Evolutionary conservation across 2,329 filamentous ascomycete genomes (phyloP), one percentile per base, ranked within the genome.

Genomic region (Westerdykella aurantiaca): DNA sequence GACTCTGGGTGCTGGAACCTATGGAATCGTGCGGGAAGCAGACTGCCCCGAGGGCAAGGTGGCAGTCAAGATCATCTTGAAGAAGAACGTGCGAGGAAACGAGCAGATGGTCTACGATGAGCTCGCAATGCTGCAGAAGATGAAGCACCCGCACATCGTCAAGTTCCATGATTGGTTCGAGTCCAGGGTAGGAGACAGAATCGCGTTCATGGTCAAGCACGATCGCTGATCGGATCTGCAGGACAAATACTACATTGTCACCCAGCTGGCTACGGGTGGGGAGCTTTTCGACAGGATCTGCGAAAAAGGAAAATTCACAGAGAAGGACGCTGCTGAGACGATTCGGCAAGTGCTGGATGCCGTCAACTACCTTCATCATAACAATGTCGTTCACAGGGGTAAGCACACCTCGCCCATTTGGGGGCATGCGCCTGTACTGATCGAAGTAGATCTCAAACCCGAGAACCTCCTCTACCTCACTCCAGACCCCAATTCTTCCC

Each of bases 161-260:
- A 84, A 85, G 57, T 98, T 98, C 65, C 86, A 93, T 57, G 93
- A 98, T 69, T 98, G 93, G 91, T 98, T 98, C 66, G 93, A 98
- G 73, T 97, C 91, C 44, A 87, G 89, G 72, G 89, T 95, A 72
- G 55, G 33, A 16, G n/a, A 82, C 53, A 33, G 35, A 6, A 11
- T 29, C 25, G 16, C 10, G 7, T 21, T 18, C 33, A 13, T 16
- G 34, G 11, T 34, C 29, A 11, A 18, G 34, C 31, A 17, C 23
- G 34, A 47, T 43, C 22, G 51, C 57, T 61, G 44, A 60, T 50
- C 12, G 16, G 39, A 22, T 16, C 17, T 18, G 23, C 58, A 95
- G 89, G 93, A 98, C 76, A 98, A 98, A 75, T 98, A 95, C 74
- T 98, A 98, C 69, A 97, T 98, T 57, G 90, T 98, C 58, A 98